Evolutionary conservation across 768 basidiomycete genomes (phyloP), one percentile per base, ranked within the genome.

Genomic region (Boletus tylopilopsis): DNA sequence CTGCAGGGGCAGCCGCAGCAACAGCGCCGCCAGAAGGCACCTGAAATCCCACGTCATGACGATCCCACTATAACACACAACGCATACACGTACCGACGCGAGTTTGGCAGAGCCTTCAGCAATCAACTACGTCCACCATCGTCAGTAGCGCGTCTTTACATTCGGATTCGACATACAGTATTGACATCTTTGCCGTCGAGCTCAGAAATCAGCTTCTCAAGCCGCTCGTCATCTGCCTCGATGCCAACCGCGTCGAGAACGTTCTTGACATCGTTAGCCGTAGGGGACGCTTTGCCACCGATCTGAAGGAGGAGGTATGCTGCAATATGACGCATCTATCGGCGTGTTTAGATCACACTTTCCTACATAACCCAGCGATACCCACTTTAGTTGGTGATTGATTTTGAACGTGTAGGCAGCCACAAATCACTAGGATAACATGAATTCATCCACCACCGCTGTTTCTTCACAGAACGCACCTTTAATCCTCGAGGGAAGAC

Each of bases 271-370:
- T 97, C 94, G 39, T 64, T 79, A 47, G 89, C 90, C 53, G 86
- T 84, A 56, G 96, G 94, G 55, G 79, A 81, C 63, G 84, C 73
- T 66, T 97, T 97, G 48, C 96, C 96, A 59, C 93, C 96, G 68
- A 84, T 80, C 71, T 89, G 87, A 75, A 97, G 93, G 69, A 99
- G 92, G 53, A 99, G 84, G 79, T 96, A 98, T 59, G 93, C 91
- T 75, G 93, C 94, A 71, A 97, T 76, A 68, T 93, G 75, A 73
- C 89, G 89, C 90, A 93, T 93, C 87, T 89, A 59, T 25, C 11
- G 16, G 35, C 45, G 11, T 49, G 38, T 47, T 29, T 27, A 36
- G 35, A 47, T 39, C 34, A 36, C 6, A 32, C 24, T 43, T 19
- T 30, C 40, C 39, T 50, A 8, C 27, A 37, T 5, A 21, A n/a